Percentiles rank a stretch among this genome's conserved stretches.
Conservation (phyloP, 371 early-diverging fungal genomes). For the Mucor circinelloides region DNA sequence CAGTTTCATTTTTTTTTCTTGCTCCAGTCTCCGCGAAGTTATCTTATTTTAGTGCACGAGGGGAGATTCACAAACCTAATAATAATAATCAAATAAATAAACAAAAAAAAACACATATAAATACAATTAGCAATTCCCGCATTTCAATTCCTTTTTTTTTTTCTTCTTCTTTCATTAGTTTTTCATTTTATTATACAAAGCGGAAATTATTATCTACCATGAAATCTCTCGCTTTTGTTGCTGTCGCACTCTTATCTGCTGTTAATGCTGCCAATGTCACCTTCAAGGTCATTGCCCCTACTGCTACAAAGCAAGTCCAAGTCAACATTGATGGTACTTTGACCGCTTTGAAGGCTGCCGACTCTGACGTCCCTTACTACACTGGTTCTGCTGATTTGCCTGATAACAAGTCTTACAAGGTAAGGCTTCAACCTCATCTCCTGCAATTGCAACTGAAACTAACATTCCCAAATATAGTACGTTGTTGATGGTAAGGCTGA, state of each 20-base stretch:
- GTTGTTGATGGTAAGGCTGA: conserved; percentile 49
- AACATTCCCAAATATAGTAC: conserved; percentile 28
- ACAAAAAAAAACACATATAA: conserved; percentile 3
- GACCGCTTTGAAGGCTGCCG: conserved; percentile 37
- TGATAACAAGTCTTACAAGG: conserved; percentile 46
- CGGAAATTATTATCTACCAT: conserved; percentile 14
- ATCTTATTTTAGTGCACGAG: conserved; percentile 2
- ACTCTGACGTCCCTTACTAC: conserved; percentile 52
- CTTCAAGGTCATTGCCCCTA: conserved; percentile 57
- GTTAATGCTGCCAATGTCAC: conserved; percentile 30
- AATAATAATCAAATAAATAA: background rate
- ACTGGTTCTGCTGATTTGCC: conserved; percentile 49
- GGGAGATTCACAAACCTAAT: conserved; percentile 1
- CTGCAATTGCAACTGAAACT: background rate
- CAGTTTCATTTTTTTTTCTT: background rate
- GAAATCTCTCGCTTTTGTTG: conserved; percentile 31
- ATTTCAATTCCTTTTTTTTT: conserved; percentile 9
- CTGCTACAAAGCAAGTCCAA: conserved; percentile 35
- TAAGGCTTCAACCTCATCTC: conserved; percentile 1
- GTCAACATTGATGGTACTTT: conserved; percentile 47
- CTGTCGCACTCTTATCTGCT: conserved; percentile 21
- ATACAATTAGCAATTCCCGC: background rate
- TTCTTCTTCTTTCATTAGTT: conserved; percentile 1
- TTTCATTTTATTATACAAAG: conserved; percentile 3
- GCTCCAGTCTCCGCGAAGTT: conserved; percentile 2